Conservation (phyloP, 495 filamentous ascomycete species). For the Cercophora samala region DNA sequence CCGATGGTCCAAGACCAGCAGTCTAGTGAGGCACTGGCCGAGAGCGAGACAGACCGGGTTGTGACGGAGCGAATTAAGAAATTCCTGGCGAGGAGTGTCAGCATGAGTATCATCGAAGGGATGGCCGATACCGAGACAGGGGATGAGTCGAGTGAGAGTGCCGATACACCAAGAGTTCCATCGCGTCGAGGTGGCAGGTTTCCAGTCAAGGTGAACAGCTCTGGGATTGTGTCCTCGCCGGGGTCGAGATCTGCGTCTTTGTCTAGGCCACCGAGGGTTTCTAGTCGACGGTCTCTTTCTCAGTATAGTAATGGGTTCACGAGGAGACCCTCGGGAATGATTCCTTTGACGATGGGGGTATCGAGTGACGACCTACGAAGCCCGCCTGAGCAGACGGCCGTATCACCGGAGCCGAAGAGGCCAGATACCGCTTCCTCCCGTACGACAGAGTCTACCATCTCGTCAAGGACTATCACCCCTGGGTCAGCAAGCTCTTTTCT, state of each 20-base stretch:
- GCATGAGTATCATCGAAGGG: constrained; percentile 52
- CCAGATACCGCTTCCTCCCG: constrained; percentile 17
- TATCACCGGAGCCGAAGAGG: constrained; percentile 52
- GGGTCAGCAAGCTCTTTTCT: background rate
- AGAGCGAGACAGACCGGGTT: constrained; percentile 54
- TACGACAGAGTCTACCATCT: background rate
- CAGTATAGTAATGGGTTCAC: constrained; percentile 55
- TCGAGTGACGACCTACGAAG: constrained; percentile 70
- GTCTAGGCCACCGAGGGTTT: constrained; percentile 62
- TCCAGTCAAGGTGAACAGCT: constrained; percentile 68
- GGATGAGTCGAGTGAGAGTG: constrained; percentile 61
- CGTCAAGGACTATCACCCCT: background rate
- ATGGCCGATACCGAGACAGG: constrained; percentile 40
- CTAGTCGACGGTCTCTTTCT: constrained; percentile 64
- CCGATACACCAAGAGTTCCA: constrained; percentile 65
- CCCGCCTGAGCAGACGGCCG: constrained; percentile 70
- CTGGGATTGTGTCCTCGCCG: constrained; percentile 28
- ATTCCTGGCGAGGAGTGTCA: constrained; percentile 57
- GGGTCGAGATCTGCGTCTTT: constrained; percentile 33
- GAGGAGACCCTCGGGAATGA: constrained; percentile 57
- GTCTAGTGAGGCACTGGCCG: constrained; percentile 40
- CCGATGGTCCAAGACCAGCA: constrained; percentile 37
- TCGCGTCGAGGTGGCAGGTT: constrained; percentile 70
- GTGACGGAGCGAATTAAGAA: constrained; percentile 70
- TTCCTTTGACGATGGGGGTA: constrained; percentile 61